Evolutionary conservation across 2,329 filamentous ascomycete species (phyloP).

Genomic region (Sporothrix variecibatus): DNA sequence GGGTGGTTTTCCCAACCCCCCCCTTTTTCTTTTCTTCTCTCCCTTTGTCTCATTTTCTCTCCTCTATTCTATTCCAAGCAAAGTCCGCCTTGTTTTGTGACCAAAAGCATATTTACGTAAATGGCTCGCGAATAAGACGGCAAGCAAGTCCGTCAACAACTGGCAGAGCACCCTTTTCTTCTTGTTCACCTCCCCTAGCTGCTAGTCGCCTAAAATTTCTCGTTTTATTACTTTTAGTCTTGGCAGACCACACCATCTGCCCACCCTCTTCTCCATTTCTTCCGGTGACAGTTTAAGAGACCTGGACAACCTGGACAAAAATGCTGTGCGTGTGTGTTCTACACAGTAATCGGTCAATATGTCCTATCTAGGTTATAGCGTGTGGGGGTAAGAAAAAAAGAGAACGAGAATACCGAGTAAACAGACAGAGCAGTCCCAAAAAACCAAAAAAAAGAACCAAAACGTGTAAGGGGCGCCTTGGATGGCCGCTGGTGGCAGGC

Average conservation of each 20-base stretch:
- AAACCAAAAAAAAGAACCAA: not conserved
- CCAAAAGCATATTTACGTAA: not conserved
- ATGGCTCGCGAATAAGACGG: not conserved
- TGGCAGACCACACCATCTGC: not conserved
- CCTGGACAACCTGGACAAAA: not conserved
- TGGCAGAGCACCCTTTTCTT: not conserved
- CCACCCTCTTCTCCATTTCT: not conserved
- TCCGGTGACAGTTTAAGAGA: not conserved
- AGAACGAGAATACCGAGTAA: not conserved
- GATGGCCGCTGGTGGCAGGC: not conserved
- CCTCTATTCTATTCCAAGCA: no score
- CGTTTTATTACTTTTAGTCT: conserved; percentile 14
- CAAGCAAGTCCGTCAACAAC: not conserved
- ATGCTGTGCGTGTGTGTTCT: not conserved
- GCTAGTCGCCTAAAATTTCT: not conserved
- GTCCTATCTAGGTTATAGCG: not conserved
- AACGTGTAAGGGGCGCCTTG: no score
- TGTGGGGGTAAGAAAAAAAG: not conserved
- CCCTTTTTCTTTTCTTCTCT: no score
- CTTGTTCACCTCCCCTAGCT: not conserved
- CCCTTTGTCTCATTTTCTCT: no score
- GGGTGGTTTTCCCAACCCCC: no score
- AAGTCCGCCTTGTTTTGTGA: not conserved
- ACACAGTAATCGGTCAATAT: not conserved
- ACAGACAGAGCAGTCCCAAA: not conserved